A percentile compares a stretch with the other conserved stretches of the same genome.
Conservation (phyloP, 2,329 filamentous ascomycete genomes). For the Fusarium sp. region DNA sequence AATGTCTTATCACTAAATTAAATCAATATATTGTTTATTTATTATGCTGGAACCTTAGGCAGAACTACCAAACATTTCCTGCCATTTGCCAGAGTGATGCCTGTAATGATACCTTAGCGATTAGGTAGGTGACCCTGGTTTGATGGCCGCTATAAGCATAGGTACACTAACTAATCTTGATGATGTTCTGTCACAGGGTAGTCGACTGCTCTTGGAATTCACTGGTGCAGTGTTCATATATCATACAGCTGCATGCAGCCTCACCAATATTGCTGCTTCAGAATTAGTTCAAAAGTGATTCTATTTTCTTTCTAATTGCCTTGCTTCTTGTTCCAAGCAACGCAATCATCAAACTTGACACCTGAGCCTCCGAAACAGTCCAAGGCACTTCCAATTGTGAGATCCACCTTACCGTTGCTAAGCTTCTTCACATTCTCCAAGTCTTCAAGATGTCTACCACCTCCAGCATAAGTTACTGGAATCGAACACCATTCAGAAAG, state of each 20-base stretch:
- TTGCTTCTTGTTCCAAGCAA: slow-evolving; percentile 80
- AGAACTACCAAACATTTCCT: neutral
- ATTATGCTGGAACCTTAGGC: neutral
- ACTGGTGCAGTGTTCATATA: neutral
- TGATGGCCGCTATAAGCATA: too few species aligned
- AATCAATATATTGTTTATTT: neutral
- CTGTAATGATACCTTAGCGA: neutral
- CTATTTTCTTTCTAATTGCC: slow-evolving; percentile 21
- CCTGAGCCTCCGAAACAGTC: slow-evolving; percentile 94
- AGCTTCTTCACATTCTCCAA: slow-evolving; percentile 83
- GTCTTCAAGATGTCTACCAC: slow-evolving; percentile 85
- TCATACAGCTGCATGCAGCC: slow-evolving; percentile 1
- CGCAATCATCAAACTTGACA: slow-evolving; percentile 89
- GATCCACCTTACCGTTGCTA: slow-evolving; percentile 84
- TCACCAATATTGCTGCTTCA: neutral
- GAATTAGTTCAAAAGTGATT: slow-evolving; percentile 1
- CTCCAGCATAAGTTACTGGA: slow-evolving; percentile 95
- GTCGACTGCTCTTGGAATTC: neutral
- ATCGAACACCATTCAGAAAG: slow-evolving; percentile 89
- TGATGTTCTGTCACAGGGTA: neutral
- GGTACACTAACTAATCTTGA: neutral
- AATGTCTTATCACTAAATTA: neutral
- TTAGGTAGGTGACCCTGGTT: too few species aligned
- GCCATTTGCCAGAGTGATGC: neutral
- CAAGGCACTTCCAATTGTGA: slow-evolving; percentile 95